Evolutionary conservation across 176 grass and related monocot genomes (phyloP).

Genomic region (Leersia perrieri): DNA sequence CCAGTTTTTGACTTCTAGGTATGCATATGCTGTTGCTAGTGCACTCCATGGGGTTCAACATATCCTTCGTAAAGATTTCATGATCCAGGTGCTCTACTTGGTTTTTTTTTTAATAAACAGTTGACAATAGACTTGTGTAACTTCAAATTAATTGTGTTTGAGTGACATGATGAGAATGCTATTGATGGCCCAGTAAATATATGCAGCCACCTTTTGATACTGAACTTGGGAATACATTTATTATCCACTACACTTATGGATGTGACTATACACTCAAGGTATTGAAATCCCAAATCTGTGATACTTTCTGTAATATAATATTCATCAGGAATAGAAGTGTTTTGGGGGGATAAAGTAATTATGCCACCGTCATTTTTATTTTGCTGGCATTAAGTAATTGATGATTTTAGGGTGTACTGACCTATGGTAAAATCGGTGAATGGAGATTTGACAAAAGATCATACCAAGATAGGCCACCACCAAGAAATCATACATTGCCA

Average conservation of each 20-base stretch:
- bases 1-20: constrained; percentile 53
- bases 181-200: not conserved
- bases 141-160: not conserved
- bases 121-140: not conserved
- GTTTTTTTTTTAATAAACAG: not conserved
- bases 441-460: constrained; percentile 91
- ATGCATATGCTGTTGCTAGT: constrained; percentile 94
- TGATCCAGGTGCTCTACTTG: constrained; percentile 73
- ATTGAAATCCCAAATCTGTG: constrained; percentile 4
- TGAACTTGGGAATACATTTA: constrained; percentile 48
- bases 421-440: constrained; percentile 79
- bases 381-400: not conserved
- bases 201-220: constrained; percentile 57
- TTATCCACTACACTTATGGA: constrained; percentile 90
- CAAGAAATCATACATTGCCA: constrained; percentile 82
- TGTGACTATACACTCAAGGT: constrained; percentile 92
- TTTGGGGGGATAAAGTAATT: not conserved
- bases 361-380: not conserved
- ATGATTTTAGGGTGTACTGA: constrained; percentile 65
- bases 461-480: constrained; percentile 55
- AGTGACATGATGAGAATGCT: constrained; percentile 9
- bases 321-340: constrained; percentile 7
- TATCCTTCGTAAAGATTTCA: constrained; percentile 92
- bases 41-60: constrained; percentile 96
- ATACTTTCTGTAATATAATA: not conserved